phyloP scores from a whole-genome alignment of 2,329 filamentous ascomycete species.

The Claviceps sorghi region DNA sequence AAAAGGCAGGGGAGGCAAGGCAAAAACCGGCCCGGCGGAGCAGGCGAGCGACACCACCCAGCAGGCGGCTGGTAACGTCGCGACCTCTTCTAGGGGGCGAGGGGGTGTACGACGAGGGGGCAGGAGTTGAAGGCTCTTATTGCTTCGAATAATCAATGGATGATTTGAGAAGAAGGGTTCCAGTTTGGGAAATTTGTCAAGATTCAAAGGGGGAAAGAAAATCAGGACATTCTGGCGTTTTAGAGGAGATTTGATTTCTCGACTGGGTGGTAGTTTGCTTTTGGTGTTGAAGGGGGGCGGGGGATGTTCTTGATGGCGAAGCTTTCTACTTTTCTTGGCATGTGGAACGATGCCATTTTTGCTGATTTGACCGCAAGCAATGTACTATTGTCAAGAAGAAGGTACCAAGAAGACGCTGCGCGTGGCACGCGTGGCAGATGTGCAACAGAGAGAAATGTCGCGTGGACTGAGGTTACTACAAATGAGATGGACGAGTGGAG shows the following conservation, averaged over 20 bases:
- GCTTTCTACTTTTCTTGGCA: background rate
- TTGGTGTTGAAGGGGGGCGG: background rate
- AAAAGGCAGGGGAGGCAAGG: constrained; percentile 16
- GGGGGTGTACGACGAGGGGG: constrained; percentile 1
- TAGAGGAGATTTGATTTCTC: background rate
- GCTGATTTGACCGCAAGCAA: too few species aligned
- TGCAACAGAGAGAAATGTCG: too few species aligned
- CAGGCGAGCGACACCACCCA: constrained; percentile 7
- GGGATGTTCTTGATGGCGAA: background rate
- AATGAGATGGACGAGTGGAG: too few species aligned
- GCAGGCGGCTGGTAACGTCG: background rate
- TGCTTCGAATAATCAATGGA: background rate
- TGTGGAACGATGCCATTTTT: too few species aligned
- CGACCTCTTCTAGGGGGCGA: background rate
- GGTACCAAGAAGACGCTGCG: too few species aligned
- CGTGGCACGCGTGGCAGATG: too few species aligned
- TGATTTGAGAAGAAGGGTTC: background rate
- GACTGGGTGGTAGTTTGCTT: background rate
- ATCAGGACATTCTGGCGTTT: background rate
- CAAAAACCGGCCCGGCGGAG: constrained; percentile 10
- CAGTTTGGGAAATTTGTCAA: background rate
- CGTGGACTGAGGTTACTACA: too few species aligned
- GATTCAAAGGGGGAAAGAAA: background rate
- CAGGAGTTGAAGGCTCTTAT: background rate
- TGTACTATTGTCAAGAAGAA: too few species aligned